Evolutionary conservation across 148 eudicot species (phyloP), one percentile per base, ranked within the genome.

Genomic region (Drosera capensis): DNA sequence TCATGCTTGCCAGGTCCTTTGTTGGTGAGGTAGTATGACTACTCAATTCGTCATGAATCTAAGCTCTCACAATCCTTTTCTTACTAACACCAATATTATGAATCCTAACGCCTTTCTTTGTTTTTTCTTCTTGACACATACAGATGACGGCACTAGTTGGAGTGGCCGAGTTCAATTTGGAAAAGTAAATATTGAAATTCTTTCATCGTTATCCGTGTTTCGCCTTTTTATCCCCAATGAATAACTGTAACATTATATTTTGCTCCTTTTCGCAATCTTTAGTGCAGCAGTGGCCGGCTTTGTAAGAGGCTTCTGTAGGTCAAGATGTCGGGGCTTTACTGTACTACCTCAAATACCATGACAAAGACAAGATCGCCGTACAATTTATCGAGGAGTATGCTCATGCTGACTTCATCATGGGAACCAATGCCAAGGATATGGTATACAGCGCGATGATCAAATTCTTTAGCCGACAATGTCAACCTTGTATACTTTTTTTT

Each of bases 371-470:
- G 70, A 56, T 82, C 0, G 49, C 58, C 13, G 59, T 78, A n/a
- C 80, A 72, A 26, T 75, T 59, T 20, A 54, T 78, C 48, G 56
- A 78, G 59, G 76, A 78, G 31, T 82, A 60, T 52, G 94, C 82
- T 51, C 94, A 82, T 55, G 71, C 71, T 0, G 94, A 82, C 40
- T 82, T 82, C 68, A 69, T 82, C 4, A 63, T 78, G 69, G 94
- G 75, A 20, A 34, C 61, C 1, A 72, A 56, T 31, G 86, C 94
- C 6, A 82, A 78, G 43, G 65, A 66, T 44, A 23, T 78, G 14
- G 86, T 82, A 17, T 82, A 75, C 42, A 58, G 55, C 55, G 54
- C 52, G 25, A 38, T 78, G 13, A 34, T 82, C 29, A 37, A 54
- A n/a, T 78, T 78, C 59, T 78, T 78, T 36, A 60, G 40, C 46